phyloP scores from a whole-genome alignment of 2,329 filamentous ascomycete species.

The Stachybotrys chlorohalonatus region DNA sequence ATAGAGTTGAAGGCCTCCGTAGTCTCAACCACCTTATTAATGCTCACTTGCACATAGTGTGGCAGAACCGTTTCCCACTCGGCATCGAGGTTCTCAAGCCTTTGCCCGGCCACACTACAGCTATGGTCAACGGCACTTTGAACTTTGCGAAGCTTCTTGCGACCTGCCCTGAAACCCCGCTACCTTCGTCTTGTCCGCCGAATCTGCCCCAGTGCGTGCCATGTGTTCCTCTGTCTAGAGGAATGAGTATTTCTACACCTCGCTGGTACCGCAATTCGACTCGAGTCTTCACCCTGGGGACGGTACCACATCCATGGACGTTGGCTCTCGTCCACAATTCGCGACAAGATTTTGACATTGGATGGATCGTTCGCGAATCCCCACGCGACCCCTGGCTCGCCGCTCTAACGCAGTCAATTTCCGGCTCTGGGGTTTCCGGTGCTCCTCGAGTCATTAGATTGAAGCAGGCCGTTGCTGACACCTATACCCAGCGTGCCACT shows the following conservation, averaged over 20 bases:
- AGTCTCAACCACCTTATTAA: constrained; percentile 70
- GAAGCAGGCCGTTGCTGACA: constrained; percentile 72
- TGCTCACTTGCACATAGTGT: constrained; percentile 74
- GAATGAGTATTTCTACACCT: constrained; percentile 59
- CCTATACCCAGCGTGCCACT: constrained; percentile 52
- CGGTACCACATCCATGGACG: constrained; percentile 87
- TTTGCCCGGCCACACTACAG: constrained; percentile 63
- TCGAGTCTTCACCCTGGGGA: constrained; percentile 70
- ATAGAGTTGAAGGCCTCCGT: constrained; percentile 50
- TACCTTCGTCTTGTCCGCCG: constrained; percentile 74
- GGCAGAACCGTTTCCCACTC: constrained; percentile 67
- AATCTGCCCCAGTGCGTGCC: constrained; percentile 66
- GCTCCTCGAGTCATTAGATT: constrained; percentile 61
- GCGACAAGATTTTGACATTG: constrained; percentile 49
- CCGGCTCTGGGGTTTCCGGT: constrained; percentile 51
- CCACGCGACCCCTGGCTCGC: constrained; percentile 72
- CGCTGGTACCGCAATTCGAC: constrained; percentile 63
- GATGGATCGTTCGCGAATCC: constrained; percentile 58
- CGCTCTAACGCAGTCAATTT: constrained; percentile 59
- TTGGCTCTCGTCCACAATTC: constrained; percentile 58
- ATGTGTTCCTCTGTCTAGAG: constrained; percentile 53
- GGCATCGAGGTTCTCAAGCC: constrained; percentile 81
- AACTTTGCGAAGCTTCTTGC: constrained; percentile 68
- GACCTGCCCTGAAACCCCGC: constrained; percentile 63
- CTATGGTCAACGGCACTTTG: constrained; percentile 59